Percentiles rank a stretch among this genome's conserved stretches.
Evolutionary conservation across 2,329 filamentous ascomycete genomes (phyloP).

Genomic region (Aspergillus sp.): DNA sequence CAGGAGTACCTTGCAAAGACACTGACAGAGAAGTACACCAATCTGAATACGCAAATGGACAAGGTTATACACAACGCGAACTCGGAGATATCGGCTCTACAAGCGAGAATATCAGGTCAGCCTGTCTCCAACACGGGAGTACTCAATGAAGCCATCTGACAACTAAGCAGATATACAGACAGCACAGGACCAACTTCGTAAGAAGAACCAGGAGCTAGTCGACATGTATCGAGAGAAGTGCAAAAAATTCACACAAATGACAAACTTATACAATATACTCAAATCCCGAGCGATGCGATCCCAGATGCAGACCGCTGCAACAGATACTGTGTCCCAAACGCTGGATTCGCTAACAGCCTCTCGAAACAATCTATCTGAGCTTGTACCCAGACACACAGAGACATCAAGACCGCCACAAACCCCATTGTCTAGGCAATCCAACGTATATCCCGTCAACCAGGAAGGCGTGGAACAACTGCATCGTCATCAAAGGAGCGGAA

Average conservation of each 20-base stretch:
- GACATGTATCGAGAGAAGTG: conserved; percentile 70
- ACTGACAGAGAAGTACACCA: conserved; percentile 70
- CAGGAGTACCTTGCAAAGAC: conserved; percentile 73
- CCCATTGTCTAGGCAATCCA: conserved; percentile 24
- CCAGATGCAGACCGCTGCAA: conserved; percentile 57
- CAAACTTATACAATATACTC: conserved; percentile 60
- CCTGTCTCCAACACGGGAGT: conserved; percentile 22
- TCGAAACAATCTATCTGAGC: conserved; percentile 17
- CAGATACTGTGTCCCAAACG: conserved; percentile 52
- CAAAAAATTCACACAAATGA: conserved; percentile 67
- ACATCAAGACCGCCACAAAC: conserved; percentile 28
- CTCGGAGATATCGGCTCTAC: conserved; percentile 66
- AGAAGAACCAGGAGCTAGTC: conserved; percentile 71
- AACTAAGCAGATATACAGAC: conserved; percentile 54
- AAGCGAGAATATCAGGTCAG: conserved; percentile 64
- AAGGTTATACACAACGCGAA: conserved; percentile 75
- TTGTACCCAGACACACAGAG: conserved; percentile 13
- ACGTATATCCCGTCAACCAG: conserved; percentile 23
- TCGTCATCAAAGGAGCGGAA: conserved; percentile 43
- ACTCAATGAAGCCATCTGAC: background rate
- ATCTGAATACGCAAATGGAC: conserved; percentile 67
- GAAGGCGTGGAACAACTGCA: conserved; percentile 41
- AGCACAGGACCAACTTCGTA: conserved; percentile 64
- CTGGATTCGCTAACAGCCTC: conserved; percentile 39
- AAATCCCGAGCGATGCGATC: conserved; percentile 58